These are phyloP conservation scores for Fusarium penzigii DNA, from an alignment of 2,329 filamentous ascomycete species.

Conservation along the genomic window DNA sequence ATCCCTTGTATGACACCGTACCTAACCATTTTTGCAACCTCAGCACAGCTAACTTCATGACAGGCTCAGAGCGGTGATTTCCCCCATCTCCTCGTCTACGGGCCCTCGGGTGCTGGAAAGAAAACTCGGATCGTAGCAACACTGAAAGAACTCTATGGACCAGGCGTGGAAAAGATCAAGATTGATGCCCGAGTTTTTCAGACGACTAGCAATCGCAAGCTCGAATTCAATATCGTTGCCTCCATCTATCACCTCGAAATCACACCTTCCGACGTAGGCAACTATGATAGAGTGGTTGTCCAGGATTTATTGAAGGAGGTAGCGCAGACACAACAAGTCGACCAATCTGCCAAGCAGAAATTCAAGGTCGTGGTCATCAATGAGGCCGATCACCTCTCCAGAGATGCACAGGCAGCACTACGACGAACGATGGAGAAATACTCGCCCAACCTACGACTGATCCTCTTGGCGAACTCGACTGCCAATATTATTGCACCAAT, in stretches of 20 bases:
- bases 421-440: conserved; percentile 99
- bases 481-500: conserved; percentile 99
- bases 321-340: conserved; percentile 98
- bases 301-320: conserved; percentile 97
- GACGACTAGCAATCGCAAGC: conserved; percentile 91
- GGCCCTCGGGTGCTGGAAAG: conserved; percentile 93
- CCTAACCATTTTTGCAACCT: neutral
- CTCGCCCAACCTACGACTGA: conserved; percentile 88
- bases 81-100: conserved; percentile 95
- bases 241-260: conserved; percentile 98
- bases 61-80: conserved; percentile 97
- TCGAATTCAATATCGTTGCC: conserved; percentile 98
- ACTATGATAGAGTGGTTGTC: conserved; percentile 92
- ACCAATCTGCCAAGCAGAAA: conserved; percentile 81
- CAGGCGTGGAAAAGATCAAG: conserved; percentile 99
- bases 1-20: conserved; percentile 74
- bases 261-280: conserved; percentile 94
- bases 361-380: conserved; percentile 99
- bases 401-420: conserved; percentile 93
- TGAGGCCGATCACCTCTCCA: conserved; percentile 89
- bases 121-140: conserved; percentile 97
- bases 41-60: conserved; percentile 8
- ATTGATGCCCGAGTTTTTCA: conserved; percentile 97
- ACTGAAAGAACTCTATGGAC: conserved; percentile 90
- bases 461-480: conserved; percentile 91